Conservation (phyloP, 2,329 filamentous ascomycete genomes). For the Raffaelea deltoideospora region DNA sequence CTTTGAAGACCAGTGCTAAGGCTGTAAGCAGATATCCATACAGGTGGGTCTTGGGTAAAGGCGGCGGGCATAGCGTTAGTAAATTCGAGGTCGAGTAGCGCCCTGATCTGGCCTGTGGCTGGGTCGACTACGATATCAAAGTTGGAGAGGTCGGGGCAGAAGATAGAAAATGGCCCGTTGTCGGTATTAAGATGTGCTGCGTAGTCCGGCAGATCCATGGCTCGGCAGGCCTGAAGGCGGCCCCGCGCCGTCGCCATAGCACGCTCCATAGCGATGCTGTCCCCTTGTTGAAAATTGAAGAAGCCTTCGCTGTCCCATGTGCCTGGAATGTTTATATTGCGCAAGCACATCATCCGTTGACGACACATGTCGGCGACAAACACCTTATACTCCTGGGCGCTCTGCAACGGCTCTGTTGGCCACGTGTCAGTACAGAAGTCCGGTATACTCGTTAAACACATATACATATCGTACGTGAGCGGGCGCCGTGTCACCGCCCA, state of each 20-base stretch:
- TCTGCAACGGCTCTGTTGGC: slow-evolving; percentile 14
- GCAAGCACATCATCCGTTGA: slow-evolving; percentile 10
- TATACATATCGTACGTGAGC: slow-evolving; percentile 26
- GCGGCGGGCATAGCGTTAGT: slow-evolving; percentile 24
- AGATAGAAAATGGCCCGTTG: slow-evolving; percentile 20
- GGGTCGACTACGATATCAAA: slow-evolving; percentile 23
- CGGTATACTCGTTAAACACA: slow-evolving; percentile 16
- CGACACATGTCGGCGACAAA: slow-evolving; percentile 13
- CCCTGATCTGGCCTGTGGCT: slow-evolving; percentile 19
- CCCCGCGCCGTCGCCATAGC: slow-evolving; percentile 13
- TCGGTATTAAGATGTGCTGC: slow-evolving; percentile 15
- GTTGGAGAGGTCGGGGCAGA: slow-evolving; percentile 23
- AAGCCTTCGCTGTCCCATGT: not conserved
- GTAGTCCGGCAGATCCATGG: slow-evolving; percentile 17
- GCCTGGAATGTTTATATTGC: slow-evolving; percentile 3
- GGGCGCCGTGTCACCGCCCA: slow-evolving; percentile 11
- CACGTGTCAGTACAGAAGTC: slow-evolving; percentile 15
- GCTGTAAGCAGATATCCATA: slow-evolving; percentile 20
- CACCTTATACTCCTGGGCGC: slow-evolving; percentile 12
- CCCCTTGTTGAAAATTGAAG: not conserved
- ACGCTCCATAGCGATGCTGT: slow-evolving; percentile 14
- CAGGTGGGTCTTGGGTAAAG: slow-evolving; percentile 17
- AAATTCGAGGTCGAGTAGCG: slow-evolving; percentile 24
- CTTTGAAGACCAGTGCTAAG: not conserved
- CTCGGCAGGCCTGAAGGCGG: slow-evolving; percentile 18